Base-by-base conservation (phyloP, 2,329 filamentous ascomycete species). In the Rhinocladiella similis region DNA sequence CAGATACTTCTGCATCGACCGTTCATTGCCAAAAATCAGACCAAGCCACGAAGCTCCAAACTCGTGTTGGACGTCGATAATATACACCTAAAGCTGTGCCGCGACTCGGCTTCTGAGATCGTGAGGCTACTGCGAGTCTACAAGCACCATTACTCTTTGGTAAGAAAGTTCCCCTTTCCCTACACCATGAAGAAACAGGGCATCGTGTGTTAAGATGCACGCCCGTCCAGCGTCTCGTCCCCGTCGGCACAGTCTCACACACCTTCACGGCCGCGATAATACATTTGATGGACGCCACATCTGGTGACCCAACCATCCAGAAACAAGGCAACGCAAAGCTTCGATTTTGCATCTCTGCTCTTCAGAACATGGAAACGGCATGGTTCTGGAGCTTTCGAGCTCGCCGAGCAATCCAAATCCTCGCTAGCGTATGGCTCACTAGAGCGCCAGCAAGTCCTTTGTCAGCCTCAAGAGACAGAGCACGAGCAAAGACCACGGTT, bases 1-100 rank as follows among this genome's bases (percentile, higher is more conserved):
- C 19, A 27, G 9, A 47, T 47, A 22, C 29, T 47, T 18, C 45
- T 47, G 22, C 45, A 47, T 47, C 45, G 45, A 25, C 45, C 45
- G 9, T 47, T 47, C 25, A 16, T 47, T 33, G 22, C 18, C 19
- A 25, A 16, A 19, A 27, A 33, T 35, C 18, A 50, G n/a, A 7
- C n/a, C 16, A 50, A 39, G 16, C 19, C 13, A 14, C 20, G 16
- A 29, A 38, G 18, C 14, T 14, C n/a, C 47, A 18, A 27, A 33
- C 22, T 19, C 6, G 14, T 33, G n/a, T 36, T 12, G 35, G 35
- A 18, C 27, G 16, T 20, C 47, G 20, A 14, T 38, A 27, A 39
- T 5, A 39, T n/a, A 18, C 36, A 39, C 36, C 14, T 39, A 18
- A 18, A 50, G 38, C 35, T 50, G 14, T 50, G 47, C 47, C 27